Evolutionary conservation across 2,329 filamentous ascomycete genomes (phyloP), one percentile per base, ranked within the genome.

Genomic region (Didymella keratinophila): DNA sequence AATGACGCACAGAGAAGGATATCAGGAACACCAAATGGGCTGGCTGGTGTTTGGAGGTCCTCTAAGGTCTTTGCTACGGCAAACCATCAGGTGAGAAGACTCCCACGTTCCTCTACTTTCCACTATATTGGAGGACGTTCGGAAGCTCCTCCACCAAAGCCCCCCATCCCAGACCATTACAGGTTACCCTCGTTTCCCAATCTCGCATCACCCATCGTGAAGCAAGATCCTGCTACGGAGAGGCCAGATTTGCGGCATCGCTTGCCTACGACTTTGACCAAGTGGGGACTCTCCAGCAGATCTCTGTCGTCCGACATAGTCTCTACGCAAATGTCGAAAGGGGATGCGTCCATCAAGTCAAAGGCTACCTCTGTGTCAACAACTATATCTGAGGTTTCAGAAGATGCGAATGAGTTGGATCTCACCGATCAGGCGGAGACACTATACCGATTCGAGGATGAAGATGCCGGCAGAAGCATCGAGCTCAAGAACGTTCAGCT

Each of bases 31-130:
- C 63, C 68, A 18, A 64, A 66, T 39, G 64, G 61, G 30, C 48
- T 70, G 34, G 65, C 47, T 41, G 63, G 65, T 46, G 56, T 61
- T 45, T 67, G 64, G 60, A 58, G 64, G n/a, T 60, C 64, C n/a
- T 70, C 69, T 4, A 56, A 50, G 61, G 56, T 53, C 48, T 65
- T 54, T 46, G 56, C 50, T 16, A 57, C 55, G 62, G 46, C 58
- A 56, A 72, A 67, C 46, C 61, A 69, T 61, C 68, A 76, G 73
- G 74, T 75, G 71, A 76, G 65, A 64, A 63, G 67, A 57, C 56
- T 74, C 27, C 66, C 72, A 61, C 69, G 64, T 55, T 73, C 71
- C 52, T 63, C 60, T 28, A 73, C 71, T 36, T 69, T 70, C 50
- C 68, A 75, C 51, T 43, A 59, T 59, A 51, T 73, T 63, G 62